phyloP scores from a whole-genome alignment of 306 rosid species.

The Lotus japonicus region DNA sequence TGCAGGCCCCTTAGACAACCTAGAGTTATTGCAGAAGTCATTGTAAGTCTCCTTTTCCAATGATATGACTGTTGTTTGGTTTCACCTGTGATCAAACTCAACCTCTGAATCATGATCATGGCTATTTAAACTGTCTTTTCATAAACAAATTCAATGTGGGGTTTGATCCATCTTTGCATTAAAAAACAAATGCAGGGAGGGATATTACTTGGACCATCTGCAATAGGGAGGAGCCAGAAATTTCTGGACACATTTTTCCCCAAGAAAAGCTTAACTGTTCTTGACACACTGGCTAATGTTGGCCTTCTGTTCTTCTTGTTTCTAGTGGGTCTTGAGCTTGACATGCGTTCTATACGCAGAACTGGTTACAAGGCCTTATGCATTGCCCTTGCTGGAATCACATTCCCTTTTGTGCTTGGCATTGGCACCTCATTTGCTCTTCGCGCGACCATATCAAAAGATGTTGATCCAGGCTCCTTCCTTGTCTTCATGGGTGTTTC shows the following conservation, averaged over 20 bases:
- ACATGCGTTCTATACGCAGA: constrained; percentile 37
- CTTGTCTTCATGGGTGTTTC: constrained; percentile 75
- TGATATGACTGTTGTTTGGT: not conserved
- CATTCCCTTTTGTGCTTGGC: constrained; percentile 59
- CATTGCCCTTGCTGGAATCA: constrained; percentile 55
- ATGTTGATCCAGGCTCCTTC: constrained; percentile 32
- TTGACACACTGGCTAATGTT: constrained; percentile 61
- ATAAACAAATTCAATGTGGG: not conserved
- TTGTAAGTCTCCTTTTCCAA: constrained; percentile 26
- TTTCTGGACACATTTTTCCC: constrained; percentile 48
- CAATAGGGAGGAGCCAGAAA: constrained; percentile 39
- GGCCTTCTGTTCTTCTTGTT: constrained; percentile 66
- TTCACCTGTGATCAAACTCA: not conserved
- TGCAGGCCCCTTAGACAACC: constrained; percentile 59
- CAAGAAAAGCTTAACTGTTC: constrained; percentile 42
- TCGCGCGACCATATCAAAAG: constrained; percentile 37
- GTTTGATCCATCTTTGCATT: not conserved
- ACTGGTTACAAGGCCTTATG: constrained; percentile 44
- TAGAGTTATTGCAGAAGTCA: constrained; percentile 62
- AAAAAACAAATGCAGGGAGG: constrained; percentile 47
- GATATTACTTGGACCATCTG: constrained; percentile 62
- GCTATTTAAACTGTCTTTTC: not conserved
- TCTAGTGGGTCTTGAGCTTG: constrained; percentile 68
- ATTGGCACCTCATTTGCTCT: constrained; percentile 48
- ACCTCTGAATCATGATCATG: not conserved